Percentiles rank a stretch among this genome's conserved stretches.
These are phyloP conservation scores for Trametes punicea DNA, from an alignment of 768 basidiomycete species.

Conservation along the genomic window DNA sequence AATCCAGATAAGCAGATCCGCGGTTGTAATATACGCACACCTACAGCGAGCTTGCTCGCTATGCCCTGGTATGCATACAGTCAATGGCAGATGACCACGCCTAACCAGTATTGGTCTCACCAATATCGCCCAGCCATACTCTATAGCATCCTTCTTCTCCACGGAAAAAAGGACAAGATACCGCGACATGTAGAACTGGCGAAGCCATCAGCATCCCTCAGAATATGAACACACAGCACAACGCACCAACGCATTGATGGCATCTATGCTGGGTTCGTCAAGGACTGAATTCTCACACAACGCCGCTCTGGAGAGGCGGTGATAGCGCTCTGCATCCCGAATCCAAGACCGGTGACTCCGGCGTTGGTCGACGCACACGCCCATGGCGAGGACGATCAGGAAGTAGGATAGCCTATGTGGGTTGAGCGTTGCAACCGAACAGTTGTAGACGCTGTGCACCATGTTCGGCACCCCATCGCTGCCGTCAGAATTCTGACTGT, in stretches of 20 bases:
- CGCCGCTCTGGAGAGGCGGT: conserved; percentile 56
- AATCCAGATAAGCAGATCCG: not conserved
- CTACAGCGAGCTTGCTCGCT: conserved; percentile 66
- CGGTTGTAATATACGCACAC: conserved; percentile 29
- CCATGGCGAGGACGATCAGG: conserved; percentile 71
- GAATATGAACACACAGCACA: not conserved
- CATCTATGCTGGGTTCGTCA: conserved; percentile 73
- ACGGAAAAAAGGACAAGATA: conserved; percentile 73
- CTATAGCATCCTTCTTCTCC: conserved; percentile 66
- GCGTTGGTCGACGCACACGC: conserved; percentile 58
- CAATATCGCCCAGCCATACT: conserved; percentile 75
- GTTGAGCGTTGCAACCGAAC: conserved; percentile 55
- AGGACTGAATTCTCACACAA: conserved; percentile 72
- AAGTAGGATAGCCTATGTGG: conserved; percentile 66
- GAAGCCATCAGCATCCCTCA: not conserved
- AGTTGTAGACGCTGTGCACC: conserved; percentile 63
- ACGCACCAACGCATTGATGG: conserved; percentile 62
- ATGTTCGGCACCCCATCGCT: conserved; percentile 70
- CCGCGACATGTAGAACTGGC: conserved; percentile 70
- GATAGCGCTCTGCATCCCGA: conserved; percentile 51
- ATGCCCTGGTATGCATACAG: conserved; percentile 38
- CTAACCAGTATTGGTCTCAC: conserved; percentile 27
- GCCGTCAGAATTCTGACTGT: conserved; percentile 52
- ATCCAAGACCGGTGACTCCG: conserved; percentile 17
- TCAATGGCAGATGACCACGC: not conserved